Evolutionary conservation across 2,329 filamentous ascomycete genomes (phyloP), one percentile per base, ranked within the genome.

Genomic region (Paracamarosporium sp.): DNA sequence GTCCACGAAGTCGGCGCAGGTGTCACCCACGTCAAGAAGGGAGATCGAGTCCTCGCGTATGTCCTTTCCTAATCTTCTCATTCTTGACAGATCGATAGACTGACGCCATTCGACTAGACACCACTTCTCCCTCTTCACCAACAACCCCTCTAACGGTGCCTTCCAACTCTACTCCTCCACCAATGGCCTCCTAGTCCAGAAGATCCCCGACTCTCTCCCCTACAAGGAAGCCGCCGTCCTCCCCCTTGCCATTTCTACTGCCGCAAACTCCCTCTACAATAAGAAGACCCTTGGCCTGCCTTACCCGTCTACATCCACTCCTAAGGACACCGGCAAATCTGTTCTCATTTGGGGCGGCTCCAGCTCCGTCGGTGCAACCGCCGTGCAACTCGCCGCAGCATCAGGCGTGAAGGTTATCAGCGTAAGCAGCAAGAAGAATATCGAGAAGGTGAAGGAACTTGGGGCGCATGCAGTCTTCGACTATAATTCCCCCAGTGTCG

Each of bases 281-380:
- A 67, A 72, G 20, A 68, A 73, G 36, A 67, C 74, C 36, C 73
- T 82, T 9, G 75, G 69, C 8, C 72, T 82, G 4, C 72, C 77
- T 0, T 65, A 73, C 33, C 79, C 80, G 1, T 71, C 73, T 9
- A 61, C 74, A 12, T 67, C 64, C 44, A 58, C 72, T 7, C 64
- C 72, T 24, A 69, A 71, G 4, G 17, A 15, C 30, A 61, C 55
- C 2, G 61, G 59, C 28, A 80, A 80, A 65, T 75, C 74, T 5
- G 67, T 81, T 12, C 62, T 85, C 5, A 67, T 85, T 13, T 86
- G 82, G 80, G 83, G 83, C n/a, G 85, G 83, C 0, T 78, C 80
- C 2, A 68, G 66, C 58, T 71, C 67, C 31, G 68, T 82, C 13
- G 70, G 82, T 22, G 78, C 80, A 27, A 73, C 68, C 3, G 79